phyloP scores from a whole-genome alignment of 371 early-diverging fungal species.

The Mortierella sp. region DNA sequence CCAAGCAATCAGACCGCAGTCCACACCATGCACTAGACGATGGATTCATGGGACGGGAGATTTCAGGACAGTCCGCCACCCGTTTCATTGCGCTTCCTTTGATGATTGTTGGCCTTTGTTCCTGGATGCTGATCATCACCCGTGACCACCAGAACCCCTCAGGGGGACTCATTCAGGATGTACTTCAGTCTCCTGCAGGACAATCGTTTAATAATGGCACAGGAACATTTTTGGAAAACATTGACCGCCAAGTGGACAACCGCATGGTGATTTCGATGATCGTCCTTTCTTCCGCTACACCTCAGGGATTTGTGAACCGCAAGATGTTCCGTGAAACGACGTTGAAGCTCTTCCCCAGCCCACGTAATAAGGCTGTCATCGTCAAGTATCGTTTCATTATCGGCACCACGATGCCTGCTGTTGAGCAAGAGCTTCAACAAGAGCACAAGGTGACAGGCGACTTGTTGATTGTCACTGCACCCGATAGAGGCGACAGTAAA shows the following conservation, averaged over 20 bases:
- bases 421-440: slow-evolving; percentile 55
- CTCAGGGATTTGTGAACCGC: slow-evolving; percentile 61
- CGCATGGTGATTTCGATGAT: slow-evolving; percentile 57
- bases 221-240: slow-evolving; percentile 28
- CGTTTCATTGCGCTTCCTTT: slow-evolving; percentile 61
- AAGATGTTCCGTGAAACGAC: slow-evolving; percentile 68
- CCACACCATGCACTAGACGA: slow-evolving; percentile 56
- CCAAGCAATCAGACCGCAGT: slow-evolving; percentile 53
- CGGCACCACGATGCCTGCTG: slow-evolving; percentile 55
- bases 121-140: slow-evolving; percentile 55
- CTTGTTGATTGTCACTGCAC: slow-evolving; percentile 58
- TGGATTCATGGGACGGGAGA: slow-evolving; percentile 57
- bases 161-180: slow-evolving; percentile 44
- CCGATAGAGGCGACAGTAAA: slow-evolving; percentile 63
- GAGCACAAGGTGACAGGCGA: slow-evolving; percentile 60
- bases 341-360: slow-evolving; percentile 61
- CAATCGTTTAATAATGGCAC: slow-evolving; percentile 42
- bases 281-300: slow-evolving; percentile 68
- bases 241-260: slow-evolving; percentile 16
- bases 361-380: slow-evolving; percentile 57
- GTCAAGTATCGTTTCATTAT: slow-evolving; percentile 63
- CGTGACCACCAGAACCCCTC: slow-evolving; percentile 20
- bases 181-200: slow-evolving; percentile 35
- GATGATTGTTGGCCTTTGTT: slow-evolving; percentile 54
- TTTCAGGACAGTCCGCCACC: slow-evolving; percentile 59